Conservation (phyloP, 768 basidiomycete species). For the Lyophyllum shimeji region DNA sequence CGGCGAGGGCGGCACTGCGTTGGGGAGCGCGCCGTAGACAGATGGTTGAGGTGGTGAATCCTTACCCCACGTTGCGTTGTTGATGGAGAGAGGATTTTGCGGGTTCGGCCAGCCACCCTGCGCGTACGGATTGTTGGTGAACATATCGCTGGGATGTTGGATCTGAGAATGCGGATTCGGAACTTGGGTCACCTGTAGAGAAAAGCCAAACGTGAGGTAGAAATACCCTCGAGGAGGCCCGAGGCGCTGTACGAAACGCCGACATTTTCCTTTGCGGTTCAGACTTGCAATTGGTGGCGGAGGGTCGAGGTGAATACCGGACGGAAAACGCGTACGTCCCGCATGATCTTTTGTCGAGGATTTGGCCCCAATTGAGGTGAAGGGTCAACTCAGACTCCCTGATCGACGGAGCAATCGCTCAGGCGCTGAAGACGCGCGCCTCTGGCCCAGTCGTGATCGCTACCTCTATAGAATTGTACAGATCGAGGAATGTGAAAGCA, state of each 20-base stretch:
- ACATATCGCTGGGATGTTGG: conserved; percentile 2
- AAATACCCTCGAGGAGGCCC: neutral
- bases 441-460: neutral
- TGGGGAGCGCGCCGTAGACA: conserved; percentile 16
- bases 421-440: neutral
- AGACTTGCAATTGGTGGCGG: neutral
- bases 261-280: neutral
- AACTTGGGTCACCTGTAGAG: neutral
- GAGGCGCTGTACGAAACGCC: neutral
- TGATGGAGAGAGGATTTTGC: conserved; percentile 14
- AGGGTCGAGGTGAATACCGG: neutral
- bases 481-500: neutral
- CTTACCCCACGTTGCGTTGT: conserved; percentile 13
- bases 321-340: neutral
- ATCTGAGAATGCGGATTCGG: neutral
- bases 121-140: conserved; percentile 16
- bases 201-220: neutral
- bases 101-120: conserved; percentile 19
- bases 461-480: neutral
- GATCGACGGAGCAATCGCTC: neutral
- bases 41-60: conserved; percentile 15
- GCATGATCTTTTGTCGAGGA: neutral
- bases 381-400: neutral
- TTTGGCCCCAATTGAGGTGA: neutral
- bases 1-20: neutral